Conservation (phyloP, 2,329 filamentous ascomycete species). For the Exophiala bonariae region DNA sequence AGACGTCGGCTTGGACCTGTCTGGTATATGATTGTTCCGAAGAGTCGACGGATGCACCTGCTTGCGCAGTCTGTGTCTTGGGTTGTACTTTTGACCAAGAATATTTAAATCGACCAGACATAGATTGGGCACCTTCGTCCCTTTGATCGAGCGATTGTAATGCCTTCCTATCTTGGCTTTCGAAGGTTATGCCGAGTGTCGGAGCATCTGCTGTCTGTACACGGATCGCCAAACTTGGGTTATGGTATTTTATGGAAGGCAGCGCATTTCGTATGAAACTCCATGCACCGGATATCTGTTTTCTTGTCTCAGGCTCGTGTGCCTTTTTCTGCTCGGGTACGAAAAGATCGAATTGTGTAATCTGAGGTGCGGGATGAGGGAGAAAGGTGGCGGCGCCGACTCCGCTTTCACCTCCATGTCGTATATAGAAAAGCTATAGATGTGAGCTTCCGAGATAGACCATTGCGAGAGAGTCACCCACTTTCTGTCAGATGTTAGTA, state of each 20-base stretch:
- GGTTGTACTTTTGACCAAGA: conserved; percentile 16
- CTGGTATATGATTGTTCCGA: conserved; percentile 35
- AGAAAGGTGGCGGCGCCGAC: conserved; percentile 82
- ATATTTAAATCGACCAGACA: conserved; percentile 1
- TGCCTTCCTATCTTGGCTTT: conserved; percentile 19
- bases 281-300: too few species aligned
- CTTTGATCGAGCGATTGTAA: conserved; percentile 5
- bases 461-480: conserved; percentile 5
- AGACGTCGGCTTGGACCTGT: conserved; percentile 31
- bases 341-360: conserved; percentile 40
- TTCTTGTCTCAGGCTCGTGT: conserved; percentile 3
- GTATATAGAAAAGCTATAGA: conserved; percentile 68
- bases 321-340: conserved; percentile 36
- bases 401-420: too few species aligned
- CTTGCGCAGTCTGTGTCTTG: conserved; percentile 14
- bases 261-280: conserved; percentile 43
- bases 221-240: conserved; percentile 80
- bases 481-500: conserved; percentile 15
- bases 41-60: conserved; percentile 30
- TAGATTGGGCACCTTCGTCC: not conserved
- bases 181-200: conserved; percentile 44
- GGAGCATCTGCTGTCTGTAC: conserved; percentile 61
- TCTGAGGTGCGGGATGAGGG: conserved; percentile 36
- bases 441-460: conserved; percentile 13
- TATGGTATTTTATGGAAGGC: conserved; percentile 89